Conservation (phyloP, 129 eudicot species). For the Logfia minima region DNA sequence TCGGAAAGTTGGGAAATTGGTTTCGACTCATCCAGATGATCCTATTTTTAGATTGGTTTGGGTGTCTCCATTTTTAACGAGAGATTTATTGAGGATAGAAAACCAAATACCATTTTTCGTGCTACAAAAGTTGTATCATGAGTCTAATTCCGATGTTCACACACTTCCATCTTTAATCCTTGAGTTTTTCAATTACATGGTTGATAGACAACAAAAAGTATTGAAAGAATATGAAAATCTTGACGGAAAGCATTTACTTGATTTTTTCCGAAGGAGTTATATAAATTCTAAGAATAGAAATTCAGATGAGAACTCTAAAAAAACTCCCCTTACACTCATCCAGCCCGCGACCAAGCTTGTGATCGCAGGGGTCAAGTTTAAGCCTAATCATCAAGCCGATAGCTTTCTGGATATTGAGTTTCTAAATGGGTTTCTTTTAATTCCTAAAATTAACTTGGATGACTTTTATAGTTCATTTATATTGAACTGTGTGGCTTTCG, state of each 20-base stretch:
- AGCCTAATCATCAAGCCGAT: constrained; percentile 20
- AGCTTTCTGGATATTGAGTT: constrained; percentile 37
- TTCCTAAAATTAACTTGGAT: constrained; percentile 35
- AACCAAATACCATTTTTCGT: constrained; percentile 42
- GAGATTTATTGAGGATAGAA: constrained; percentile 37
- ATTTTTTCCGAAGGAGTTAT: constrained; percentile 34
- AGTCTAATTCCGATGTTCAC: not conserved
- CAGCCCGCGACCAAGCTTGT: constrained; percentile 35
- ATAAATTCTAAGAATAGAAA: not conserved
- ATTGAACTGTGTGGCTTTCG: constrained; percentile 29
- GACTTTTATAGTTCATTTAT: constrained; percentile 27
- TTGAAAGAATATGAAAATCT: not conserved
- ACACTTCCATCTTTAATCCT: constrained; percentile 35
- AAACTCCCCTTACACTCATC: constrained; percentile 26
- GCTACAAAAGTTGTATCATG: constrained; percentile 27
- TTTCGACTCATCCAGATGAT: constrained; percentile 18
- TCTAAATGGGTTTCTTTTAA: constrained; percentile 25
- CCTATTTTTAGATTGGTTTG: constrained; percentile 38
- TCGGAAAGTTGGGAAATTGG: constrained; percentile 36
- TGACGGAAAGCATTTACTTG: constrained; percentile 39
- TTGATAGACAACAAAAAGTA: constrained; percentile 10
- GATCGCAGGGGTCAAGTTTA: constrained; percentile 26
- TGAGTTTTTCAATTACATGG: constrained; percentile 28
- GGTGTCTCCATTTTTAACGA: constrained; percentile 39
- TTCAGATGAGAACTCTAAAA: not conserved